These are phyloP conservation scores for Trichosanthes cucumerina DNA, from an alignment of 306 rosid species.

Conservation along the genomic window DNA sequence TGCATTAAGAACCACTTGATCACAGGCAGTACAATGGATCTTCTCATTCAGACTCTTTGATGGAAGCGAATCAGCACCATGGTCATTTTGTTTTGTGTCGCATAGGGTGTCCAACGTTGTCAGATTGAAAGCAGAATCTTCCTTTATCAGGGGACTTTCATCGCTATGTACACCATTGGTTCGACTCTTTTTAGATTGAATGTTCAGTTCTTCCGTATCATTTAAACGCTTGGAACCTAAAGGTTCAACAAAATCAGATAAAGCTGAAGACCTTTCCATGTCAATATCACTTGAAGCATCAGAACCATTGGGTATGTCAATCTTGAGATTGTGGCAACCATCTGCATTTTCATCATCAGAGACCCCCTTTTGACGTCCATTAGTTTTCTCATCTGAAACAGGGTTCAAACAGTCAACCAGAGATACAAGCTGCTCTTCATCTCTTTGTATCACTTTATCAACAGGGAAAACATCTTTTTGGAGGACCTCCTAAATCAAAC, in stretches of 20 bases:
- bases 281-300: conserved; percentile 26
- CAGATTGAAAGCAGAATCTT: conserved; percentile 21
- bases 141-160: conserved; percentile 25
- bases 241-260: conserved; percentile 27
- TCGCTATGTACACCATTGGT: conserved; percentile 22
- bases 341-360: conserved; percentile 20
- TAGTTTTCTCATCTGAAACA: conserved; percentile 26
- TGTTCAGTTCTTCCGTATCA: conserved; percentile 32
- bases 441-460: conserved; percentile 25
- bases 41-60: conserved; percentile 29
- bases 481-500: conserved; percentile 26
- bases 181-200: conserved; percentile 45
- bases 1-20: conserved; percentile 37
- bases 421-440: conserved; percentile 22
- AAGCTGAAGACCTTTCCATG: conserved; percentile 25
- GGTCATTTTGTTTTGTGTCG: conserved; percentile 19
- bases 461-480: conserved; percentile 25
- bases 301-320: conserved; percentile 23
- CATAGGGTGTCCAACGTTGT: conserved; percentile 23
- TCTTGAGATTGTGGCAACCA: conserved; percentile 23
- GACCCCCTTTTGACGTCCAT: conserved; percentile 20
- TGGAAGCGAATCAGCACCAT: conserved; percentile 27
- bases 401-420: conserved; percentile 20
- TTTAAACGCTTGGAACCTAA: conserved; percentile 56
- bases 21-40: conserved; percentile 56